Conservation (phyloP, 2,329 filamentous ascomycete species). For the Neopestalotiopsis sp. region DNA sequence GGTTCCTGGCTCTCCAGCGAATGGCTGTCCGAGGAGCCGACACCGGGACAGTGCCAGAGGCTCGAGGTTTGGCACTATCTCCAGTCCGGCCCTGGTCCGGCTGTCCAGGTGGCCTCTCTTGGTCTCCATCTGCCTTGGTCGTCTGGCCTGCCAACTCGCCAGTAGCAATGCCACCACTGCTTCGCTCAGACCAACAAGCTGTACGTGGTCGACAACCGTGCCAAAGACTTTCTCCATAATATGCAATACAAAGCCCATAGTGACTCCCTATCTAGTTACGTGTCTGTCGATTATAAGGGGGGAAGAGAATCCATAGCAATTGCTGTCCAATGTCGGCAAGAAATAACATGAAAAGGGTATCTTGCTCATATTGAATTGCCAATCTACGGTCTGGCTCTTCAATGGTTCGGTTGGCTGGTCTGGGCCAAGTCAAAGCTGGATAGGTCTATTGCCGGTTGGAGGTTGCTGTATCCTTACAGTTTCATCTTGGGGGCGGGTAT, state of each 20-base stretch:
- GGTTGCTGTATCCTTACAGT: neutral
- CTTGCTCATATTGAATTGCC: neutral
- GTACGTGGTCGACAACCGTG: conserved; percentile 16
- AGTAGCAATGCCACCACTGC: neutral
- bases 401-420: neutral
- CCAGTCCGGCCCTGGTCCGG: conserved; percentile 1
- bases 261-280: neutral
- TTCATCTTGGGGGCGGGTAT: neutral
- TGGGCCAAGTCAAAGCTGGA: conserved; percentile 1
- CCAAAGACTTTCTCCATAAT: neutral
- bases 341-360: neutral
- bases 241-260: conserved; percentile 3
- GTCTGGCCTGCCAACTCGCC: neutral
- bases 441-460: neutral
- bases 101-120: neutral
- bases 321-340: neutral
- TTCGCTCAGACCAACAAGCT: conserved; percentile 16
- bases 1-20: neutral
- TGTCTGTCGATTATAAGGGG: neutral
- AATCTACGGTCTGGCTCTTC: neutral
- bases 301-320: neutral
- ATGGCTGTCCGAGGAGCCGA: conserved; percentile 10
- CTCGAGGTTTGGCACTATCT: conserved; percentile 9
- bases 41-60: conserved; percentile 10
- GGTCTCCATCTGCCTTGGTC: neutral